Evolutionary conservation across 2,329 filamentous ascomycete genomes (phyloP).

Genomic region (Aureobasidium sp.): DNA sequence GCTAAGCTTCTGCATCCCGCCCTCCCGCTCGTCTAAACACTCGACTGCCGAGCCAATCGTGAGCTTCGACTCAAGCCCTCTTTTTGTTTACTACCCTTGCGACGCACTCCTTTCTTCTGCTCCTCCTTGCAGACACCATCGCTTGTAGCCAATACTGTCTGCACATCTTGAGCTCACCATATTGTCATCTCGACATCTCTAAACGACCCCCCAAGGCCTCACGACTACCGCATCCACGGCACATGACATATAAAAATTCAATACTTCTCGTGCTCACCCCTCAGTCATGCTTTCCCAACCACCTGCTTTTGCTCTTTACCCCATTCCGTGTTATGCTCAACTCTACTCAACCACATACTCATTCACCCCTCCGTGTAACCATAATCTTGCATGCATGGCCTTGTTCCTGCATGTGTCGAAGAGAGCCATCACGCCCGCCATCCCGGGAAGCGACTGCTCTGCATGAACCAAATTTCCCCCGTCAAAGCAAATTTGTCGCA

Average conservation of each 20-base stretch:
- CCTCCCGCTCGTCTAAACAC: not conserved
- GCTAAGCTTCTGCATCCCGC: not conserved
- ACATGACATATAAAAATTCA: not conserved
- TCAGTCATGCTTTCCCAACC: slow-evolving; percentile 2
- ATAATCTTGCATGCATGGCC: not conserved
- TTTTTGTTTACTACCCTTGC: too few species aligned
- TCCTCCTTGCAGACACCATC: not conserved
- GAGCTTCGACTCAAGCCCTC: not conserved
- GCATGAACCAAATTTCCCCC: slow-evolving; percentile 4
- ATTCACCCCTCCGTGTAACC: not conserved
- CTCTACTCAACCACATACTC: not conserved
- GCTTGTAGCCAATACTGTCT: too few species aligned
- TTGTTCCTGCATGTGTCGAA: slow-evolving; percentile 1
- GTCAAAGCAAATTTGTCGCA: not conserved
- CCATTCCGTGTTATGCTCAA: not conserved
- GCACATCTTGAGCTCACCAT: too few species aligned
- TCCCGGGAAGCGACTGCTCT: not conserved
- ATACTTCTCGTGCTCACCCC: too few species aligned
- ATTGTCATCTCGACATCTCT: not conserved
- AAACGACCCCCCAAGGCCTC: too few species aligned
- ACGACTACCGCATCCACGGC: not conserved
- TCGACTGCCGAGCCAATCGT: not conserved
- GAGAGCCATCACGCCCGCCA: not conserved
- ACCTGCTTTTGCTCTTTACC: not conserved
- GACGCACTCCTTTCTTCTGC: not conserved